Percentiles rank a stretch among this genome's conserved stretches.
These are phyloP conservation scores for Mucor racemosus DNA, from an alignment of 371 early-diverging fungal genomes.

Conservation along the genomic window DNA sequence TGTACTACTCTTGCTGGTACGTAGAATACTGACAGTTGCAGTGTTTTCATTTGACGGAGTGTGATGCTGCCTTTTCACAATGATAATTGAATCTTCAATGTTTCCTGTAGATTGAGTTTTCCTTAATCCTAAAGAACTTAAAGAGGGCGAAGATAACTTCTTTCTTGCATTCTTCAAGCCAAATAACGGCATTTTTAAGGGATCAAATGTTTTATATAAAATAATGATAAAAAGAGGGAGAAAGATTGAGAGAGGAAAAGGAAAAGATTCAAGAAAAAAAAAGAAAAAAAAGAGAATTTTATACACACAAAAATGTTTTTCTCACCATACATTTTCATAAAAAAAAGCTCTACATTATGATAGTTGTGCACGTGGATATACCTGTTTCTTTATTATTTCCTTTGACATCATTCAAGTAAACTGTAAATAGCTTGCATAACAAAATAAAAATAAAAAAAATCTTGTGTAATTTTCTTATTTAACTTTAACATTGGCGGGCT, in stretches of 20 bases:
- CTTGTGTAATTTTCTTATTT: slow-evolving; percentile 35
- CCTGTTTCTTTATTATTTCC: slow-evolving; percentile 7
- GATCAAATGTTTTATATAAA: slow-evolving; percentile 7
- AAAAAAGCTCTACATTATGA: neutral
- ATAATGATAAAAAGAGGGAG: slow-evolving; percentile 13
- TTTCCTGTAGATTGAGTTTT: slow-evolving; percentile 32
- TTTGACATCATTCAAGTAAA: neutral
- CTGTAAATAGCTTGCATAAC: neutral
- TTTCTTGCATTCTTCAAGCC: slow-evolving; percentile 23
- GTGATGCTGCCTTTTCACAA: slow-evolving; percentile 1
- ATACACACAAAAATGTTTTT: slow-evolving; percentile 2
- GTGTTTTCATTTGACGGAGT: neutral
- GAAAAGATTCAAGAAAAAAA: neutral
- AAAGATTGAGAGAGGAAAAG: slow-evolving; percentile 18
- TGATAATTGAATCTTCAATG: slow-evolving; percentile 23
- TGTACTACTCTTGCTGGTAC: slow-evolving; percentile 1
- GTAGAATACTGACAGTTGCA: slow-evolving; percentile 10
- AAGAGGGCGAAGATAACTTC: slow-evolving; percentile 14
- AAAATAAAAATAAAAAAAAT: neutral
- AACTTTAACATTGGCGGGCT: slow-evolving; percentile 55
- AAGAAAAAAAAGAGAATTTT: neutral
- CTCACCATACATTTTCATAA: neutral
- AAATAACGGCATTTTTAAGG: slow-evolving; percentile 34
- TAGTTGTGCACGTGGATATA: slow-evolving; percentile 9
- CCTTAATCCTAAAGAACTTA: slow-evolving; percentile 13